These are phyloP conservation scores for Tephrocybe sp. DNA, from an alignment of 768 basidiomycete species.

Conservation along the genomic window DNA sequence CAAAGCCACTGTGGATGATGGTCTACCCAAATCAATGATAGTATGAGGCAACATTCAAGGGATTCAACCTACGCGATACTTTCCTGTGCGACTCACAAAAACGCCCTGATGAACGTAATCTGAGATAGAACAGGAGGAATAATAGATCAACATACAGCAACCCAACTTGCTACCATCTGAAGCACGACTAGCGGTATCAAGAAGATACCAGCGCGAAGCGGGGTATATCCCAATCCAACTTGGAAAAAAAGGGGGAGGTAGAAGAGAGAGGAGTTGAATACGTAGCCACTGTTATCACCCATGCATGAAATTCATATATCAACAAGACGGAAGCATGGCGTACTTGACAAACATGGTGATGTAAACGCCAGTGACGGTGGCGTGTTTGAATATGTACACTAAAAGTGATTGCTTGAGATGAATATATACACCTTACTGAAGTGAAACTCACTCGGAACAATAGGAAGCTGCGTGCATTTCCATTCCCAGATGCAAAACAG, in stretches of 20 bases:
- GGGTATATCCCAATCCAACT: constrained; percentile 62
- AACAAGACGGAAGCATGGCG: constrained; percentile 11
- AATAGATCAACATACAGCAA: constrained; percentile 36
- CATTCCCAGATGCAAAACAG: constrained; percentile 74
- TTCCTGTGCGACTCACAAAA: constrained; percentile 60
- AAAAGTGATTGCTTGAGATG: too few relatives aligned
- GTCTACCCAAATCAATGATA: constrained; percentile 31
- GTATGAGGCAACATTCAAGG: constrained; percentile 3
- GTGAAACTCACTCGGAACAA: constrained; percentile 58
- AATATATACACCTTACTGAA: constrained; percentile 62
- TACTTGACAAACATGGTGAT: constrained; percentile 69
- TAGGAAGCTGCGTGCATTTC: constrained; percentile 66
- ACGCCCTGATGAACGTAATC: constrained; percentile 42
- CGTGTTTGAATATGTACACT: constrained; percentile 73
- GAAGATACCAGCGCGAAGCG: constrained; percentile 56
- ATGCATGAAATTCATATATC: neutral
- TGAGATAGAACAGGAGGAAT: neutral
- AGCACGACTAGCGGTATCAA: constrained; percentile 67
- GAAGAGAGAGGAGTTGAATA: constrained; percentile 63
- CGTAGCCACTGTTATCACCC: constrained; percentile 42
- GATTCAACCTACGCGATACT: constrained; percentile 43
- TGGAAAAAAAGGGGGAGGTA: constrained; percentile 79
- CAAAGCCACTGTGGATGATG: constrained; percentile 62
- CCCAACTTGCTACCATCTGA: constrained; percentile 58
- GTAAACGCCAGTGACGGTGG: constrained; percentile 66